Percentiles rank a stretch among this genome's conserved stretches.
Conservation (phyloP, 495 filamentous ascomycete species). For the Aspergillus olivimuriae region DNA sequence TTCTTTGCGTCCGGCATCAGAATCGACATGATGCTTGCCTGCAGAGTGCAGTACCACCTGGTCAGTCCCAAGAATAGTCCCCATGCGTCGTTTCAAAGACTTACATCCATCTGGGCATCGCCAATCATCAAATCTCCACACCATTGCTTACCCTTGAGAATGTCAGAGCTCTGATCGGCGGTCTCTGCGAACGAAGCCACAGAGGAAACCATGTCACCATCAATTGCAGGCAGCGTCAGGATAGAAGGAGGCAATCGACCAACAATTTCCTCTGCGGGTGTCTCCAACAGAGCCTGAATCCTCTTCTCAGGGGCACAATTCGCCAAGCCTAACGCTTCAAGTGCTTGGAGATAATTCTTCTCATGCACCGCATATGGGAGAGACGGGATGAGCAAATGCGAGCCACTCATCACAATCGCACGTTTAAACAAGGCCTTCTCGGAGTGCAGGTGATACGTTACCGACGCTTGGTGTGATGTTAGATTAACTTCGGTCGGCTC, state of each 20-base stretch:
- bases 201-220: constrained; percentile 29
- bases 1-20: constrained; percentile 18
- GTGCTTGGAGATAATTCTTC: constrained; percentile 27
- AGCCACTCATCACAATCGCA: constrained; percentile 34
- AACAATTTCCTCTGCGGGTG: constrained; percentile 27
- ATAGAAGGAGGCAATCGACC: constrained; percentile 22
- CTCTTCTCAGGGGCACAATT: constrained; percentile 21
- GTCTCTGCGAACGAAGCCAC: constrained; percentile 20
- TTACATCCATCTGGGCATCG: constrained; percentile 35
- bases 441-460: constrained; percentile 34
- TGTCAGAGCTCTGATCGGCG: constrained; percentile 11
- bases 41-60: too few relatives aligned
- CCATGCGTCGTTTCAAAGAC: background rate
- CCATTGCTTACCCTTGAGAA: constrained; percentile 22
- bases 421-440: constrained; percentile 33
- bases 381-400: constrained; percentile 24
- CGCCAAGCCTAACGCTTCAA: constrained; percentile 29
- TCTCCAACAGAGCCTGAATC: constrained; percentile 25
- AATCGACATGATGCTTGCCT: constrained; percentile 24
- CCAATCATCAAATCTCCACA: constrained; percentile 39
- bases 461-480: constrained; percentile 18
- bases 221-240: constrained; percentile 19
- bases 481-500: background rate
- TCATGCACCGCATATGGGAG: constrained; percentile 27
- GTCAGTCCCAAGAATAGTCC: too few relatives aligned